Conservation (phyloP, 768 basidiomycete species). For the Lactarius akahatsu region DNA sequence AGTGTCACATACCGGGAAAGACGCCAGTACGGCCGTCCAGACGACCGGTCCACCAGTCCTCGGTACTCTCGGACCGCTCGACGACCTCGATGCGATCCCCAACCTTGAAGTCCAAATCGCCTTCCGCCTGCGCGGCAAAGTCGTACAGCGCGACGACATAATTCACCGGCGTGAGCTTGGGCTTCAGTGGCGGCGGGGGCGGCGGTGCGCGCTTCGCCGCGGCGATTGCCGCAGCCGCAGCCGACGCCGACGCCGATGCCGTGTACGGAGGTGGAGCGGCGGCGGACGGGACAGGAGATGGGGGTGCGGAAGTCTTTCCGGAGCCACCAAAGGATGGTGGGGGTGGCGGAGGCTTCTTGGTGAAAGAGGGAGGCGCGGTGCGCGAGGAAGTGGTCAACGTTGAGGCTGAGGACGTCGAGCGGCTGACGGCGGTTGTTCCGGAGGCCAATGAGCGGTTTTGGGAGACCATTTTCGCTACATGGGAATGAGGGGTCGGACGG, state of each 20-base stretch:
- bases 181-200: constrained; percentile 88
- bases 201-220: constrained; percentile 77
- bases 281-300: constrained; percentile 33
- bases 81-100: constrained; percentile 92
- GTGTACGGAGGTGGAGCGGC: constrained; percentile 43
- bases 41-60: constrained; percentile 98
- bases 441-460: constrained; percentile 39
- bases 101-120: constrained; percentile 85
- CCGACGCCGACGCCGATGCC: constrained; percentile 30
- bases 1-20: constrained; percentile 68
- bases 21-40: constrained; percentile 81
- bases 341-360: constrained; percentile 31
- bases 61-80: constrained; percentile 72
- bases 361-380: constrained; percentile 15
- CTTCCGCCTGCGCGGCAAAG: constrained; percentile 91
- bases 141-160: constrained; percentile 95
- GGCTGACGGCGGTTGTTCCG: constrained; percentile 7
- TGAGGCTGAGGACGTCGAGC: constrained; percentile 27
- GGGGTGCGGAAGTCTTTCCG: constrained; percentile 47
- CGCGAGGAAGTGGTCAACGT: constrained; percentile 33
- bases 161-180: constrained; percentile 64
- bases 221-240: constrained; percentile 39
- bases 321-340: constrained; percentile 40
- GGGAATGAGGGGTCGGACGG: neutral
- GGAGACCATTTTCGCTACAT: constrained; percentile 67